Evolutionary conservation across 2,329 filamentous ascomycete species (phyloP).

Genomic region (Sporothrix phasma): DNA sequence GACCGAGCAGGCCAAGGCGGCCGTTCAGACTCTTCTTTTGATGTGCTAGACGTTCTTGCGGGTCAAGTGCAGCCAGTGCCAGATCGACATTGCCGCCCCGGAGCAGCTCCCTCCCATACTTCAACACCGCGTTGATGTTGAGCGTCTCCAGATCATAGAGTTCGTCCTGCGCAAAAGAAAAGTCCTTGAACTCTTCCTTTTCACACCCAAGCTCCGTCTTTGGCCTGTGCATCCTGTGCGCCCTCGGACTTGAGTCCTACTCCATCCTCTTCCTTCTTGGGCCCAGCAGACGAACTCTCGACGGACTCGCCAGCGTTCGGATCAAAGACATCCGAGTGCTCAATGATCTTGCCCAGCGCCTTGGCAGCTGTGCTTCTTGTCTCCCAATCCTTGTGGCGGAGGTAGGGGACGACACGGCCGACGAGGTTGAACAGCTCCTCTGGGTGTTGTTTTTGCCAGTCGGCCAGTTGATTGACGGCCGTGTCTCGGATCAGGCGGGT

Average conservation of each 20-base stretch:
- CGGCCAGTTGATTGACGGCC: constrained; percentile 89
- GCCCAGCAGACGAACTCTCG: constrained; percentile 26
- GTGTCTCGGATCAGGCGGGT: constrained; percentile 94
- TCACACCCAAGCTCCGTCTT: constrained; percentile 36
- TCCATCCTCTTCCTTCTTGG: constrained; percentile 34
- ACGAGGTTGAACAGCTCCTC: constrained; percentile 96
- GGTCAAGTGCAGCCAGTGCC: constrained; percentile 69
- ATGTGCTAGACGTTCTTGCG: constrained; percentile 67
- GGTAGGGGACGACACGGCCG: constrained; percentile 86
- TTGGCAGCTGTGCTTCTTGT: constrained; percentile 88
- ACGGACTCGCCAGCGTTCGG: constrained; percentile 67
- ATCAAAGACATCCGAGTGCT: constrained; percentile 78
- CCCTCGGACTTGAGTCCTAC: neutral
- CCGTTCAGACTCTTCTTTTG: constrained; percentile 82
- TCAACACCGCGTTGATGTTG: constrained; percentile 70
- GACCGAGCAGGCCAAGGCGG: constrained; percentile 73
- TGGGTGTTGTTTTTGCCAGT: constrained; percentile 95
- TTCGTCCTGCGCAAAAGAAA: constrained; percentile 42
- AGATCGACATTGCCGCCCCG: constrained; percentile 83
- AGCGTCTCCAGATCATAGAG: constrained; percentile 63
- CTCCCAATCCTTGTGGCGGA: constrained; percentile 94
- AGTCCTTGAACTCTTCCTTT: constrained; percentile 53
- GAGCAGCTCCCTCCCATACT: constrained; percentile 72
- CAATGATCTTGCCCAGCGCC: constrained; percentile 86
- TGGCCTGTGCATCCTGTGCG: constrained; percentile 45